These are phyloP conservation scores for Lophiotrema nucula DNA, from an alignment of 495 filamentous ascomycete species.

Conservation along the genomic window DNA sequence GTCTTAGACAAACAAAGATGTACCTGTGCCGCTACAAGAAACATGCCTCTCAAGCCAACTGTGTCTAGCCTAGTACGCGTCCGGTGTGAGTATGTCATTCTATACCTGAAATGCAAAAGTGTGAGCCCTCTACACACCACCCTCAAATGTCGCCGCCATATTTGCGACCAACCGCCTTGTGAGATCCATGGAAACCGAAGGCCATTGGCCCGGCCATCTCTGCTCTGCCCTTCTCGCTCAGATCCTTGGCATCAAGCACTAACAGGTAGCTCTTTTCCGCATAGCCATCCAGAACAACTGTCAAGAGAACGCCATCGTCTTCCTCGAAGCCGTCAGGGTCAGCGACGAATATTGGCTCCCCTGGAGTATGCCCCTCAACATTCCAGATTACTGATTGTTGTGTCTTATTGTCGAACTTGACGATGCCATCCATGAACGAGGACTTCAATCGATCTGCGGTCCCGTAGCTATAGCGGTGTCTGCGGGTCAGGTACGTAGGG, in stretches of 20 bases:
- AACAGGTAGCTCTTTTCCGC: slow-evolving; percentile 66
- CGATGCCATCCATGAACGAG: slow-evolving; percentile 63
- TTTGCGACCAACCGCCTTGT: slow-evolving; percentile 43
- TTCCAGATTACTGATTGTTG: slow-evolving; percentile 54
- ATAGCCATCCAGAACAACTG: slow-evolving; percentile 66
- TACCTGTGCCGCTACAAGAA: too few species aligned
- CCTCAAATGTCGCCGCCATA: slow-evolving; percentile 23
- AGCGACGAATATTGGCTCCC: slow-evolving; percentile 72
- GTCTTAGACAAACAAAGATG: too few species aligned
- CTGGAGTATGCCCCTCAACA: slow-evolving; percentile 62
- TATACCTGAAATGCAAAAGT: too few species aligned
- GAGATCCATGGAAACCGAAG: slow-evolving; percentile 72
- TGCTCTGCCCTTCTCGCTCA: slow-evolving; percentile 67
- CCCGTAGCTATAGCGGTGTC: slow-evolving; percentile 65
- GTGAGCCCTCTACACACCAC: too few species aligned
- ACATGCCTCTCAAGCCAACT: too few species aligned
- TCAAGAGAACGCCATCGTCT: slow-evolving; percentile 72
- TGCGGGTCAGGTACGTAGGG: slow-evolving; percentile 51
- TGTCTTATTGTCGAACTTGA: slow-evolving; percentile 65
- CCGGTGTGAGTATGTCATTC: too few species aligned
- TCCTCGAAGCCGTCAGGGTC: slow-evolving; percentile 49
- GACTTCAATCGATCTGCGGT: slow-evolving; percentile 56
- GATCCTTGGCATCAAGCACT: slow-evolving; percentile 62
- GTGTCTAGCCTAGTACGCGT: too few species aligned
- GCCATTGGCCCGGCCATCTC: slow-evolving; percentile 59